Evolutionary conservation across 345 rosid species (phyloP).

Genomic region (Gossypium bickii): DNA sequence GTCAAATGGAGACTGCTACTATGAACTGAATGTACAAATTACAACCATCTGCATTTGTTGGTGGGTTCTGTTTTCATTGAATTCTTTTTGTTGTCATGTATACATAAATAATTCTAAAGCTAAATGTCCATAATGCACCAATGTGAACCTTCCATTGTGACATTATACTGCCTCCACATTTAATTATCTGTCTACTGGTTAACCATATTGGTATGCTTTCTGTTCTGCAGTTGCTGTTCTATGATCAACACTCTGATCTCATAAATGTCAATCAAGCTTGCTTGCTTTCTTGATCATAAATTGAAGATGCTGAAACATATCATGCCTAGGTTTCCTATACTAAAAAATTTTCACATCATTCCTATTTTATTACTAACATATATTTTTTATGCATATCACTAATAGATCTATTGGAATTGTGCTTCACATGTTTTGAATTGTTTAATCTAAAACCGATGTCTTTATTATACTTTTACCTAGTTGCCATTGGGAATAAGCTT

Average conservation of each 20-base stretch:
- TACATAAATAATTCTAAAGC: conserved; percentile 12
- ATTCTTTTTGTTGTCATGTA: conserved; percentile 28
- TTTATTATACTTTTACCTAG: not conserved
- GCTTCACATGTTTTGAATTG: not conserved
- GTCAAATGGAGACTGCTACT: conserved; percentile 55
- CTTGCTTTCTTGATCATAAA: not conserved
- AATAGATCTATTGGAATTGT: not conserved
- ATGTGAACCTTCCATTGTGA: conserved; percentile 9
- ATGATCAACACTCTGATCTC: not conserved
- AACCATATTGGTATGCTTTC: not conserved
- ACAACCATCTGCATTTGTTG: conserved; percentile 53
- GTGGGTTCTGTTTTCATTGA: conserved; percentile 54
- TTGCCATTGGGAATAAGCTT: not conserved
- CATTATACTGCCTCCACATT: not conserved
- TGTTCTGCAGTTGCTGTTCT: not conserved
- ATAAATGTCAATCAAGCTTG: not conserved
- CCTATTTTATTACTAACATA: not conserved
- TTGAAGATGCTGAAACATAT: not conserved
- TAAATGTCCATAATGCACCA: conserved; percentile 17
- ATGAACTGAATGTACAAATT: conserved; percentile 59
- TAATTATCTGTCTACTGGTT: not conserved
- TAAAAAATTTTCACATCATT: not conserved
- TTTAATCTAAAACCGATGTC: not conserved
- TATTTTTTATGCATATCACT: not conserved
- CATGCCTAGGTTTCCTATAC: not conserved